These are phyloP conservation scores for Metschnikowia corniflorae DNA, from an alignment of 805 yeast genomes.

Conservation along the genomic window DNA sequence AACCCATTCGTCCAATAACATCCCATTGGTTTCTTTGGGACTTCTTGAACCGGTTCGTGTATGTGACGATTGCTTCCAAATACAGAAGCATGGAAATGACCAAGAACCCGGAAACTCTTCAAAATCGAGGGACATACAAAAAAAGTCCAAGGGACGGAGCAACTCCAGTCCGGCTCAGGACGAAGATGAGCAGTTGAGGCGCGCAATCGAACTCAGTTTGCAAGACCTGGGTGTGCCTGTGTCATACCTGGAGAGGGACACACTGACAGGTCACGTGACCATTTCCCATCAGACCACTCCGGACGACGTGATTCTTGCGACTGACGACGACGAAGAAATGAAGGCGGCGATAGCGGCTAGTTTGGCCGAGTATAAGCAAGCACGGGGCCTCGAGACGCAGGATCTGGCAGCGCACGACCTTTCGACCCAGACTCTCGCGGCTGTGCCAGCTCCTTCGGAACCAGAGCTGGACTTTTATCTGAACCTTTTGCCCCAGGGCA, in stretches of 20 bases:
- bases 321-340: conserved; percentile 75
- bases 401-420: no score
- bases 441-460: no score
- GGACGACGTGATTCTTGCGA: conserved; percentile 29
- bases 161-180: conserved; percentile 40
- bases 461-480: conserved; percentile 25
- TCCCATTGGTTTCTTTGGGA: conserved; percentile 79
- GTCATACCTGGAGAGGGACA: conserved; percentile 12
- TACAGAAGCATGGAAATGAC: conserved; percentile 40
- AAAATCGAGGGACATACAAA: conserved; percentile 13
- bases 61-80: conserved; percentile 83
- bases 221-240: conserved; percentile 42
- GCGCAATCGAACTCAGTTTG: conserved; percentile 77
- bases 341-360: conserved; percentile 94
- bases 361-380: conserved; percentile 59
- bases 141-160: conserved; percentile 48
- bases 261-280: conserved; percentile 22
- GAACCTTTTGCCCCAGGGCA: conserved; percentile 14
- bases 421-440: no score
- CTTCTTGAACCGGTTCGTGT: conserved; percentile 87
- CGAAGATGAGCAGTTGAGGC: conserved; percentile 72
- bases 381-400: no score
- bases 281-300: conserved; percentile 8
- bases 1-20: conserved; percentile 69
- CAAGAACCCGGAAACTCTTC: no score